A percentile compares a stretch with the other conserved stretches of the same genome.
Evolutionary conservation across 2,329 filamentous ascomycete species (phyloP).

Genomic region (Fusarium incarnatum): DNA sequence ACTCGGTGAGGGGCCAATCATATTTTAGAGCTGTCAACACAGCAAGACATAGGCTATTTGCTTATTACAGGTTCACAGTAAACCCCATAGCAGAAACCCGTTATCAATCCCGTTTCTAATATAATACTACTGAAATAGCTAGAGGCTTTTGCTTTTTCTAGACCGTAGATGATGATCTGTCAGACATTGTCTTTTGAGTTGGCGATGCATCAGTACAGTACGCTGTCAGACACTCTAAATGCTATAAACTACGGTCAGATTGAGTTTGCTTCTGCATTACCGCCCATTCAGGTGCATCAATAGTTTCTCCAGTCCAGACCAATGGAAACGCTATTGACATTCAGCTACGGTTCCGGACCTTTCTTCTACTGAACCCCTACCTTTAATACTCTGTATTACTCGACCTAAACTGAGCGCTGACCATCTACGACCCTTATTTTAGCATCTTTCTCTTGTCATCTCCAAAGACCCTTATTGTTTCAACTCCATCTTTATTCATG

Average conservation of each 20-base stretch:
- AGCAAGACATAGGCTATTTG: not conserved
- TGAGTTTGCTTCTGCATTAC: not conserved
- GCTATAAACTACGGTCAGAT: not conserved
- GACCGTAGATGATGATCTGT: not conserved
- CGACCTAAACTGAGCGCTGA: conserved; percentile 1
- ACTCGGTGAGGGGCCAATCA: conserved; percentile 31
- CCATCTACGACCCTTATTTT: not conserved
- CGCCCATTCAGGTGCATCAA: not conserved
- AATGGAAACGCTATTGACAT: not conserved
- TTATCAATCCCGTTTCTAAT: not conserved
- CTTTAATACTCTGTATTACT: not conserved
- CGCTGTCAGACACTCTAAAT: not conserved
- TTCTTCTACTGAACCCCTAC: not conserved
- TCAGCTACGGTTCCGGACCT: not conserved
- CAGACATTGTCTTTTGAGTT: not conserved
- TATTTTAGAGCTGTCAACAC: not conserved
- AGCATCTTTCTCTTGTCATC: not conserved
- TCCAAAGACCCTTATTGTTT: not conserved
- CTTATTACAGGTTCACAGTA: not conserved
- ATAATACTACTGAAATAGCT: not conserved
- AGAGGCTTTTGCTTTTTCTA: not conserved
- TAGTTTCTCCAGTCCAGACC: not conserved
- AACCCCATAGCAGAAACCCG: not conserved
- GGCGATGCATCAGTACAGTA: not conserved
- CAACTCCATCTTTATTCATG: not conserved